Conservation (phyloP, 2,329 filamentous ascomycete genomes). For the Aureobasidium sp. region DNA sequence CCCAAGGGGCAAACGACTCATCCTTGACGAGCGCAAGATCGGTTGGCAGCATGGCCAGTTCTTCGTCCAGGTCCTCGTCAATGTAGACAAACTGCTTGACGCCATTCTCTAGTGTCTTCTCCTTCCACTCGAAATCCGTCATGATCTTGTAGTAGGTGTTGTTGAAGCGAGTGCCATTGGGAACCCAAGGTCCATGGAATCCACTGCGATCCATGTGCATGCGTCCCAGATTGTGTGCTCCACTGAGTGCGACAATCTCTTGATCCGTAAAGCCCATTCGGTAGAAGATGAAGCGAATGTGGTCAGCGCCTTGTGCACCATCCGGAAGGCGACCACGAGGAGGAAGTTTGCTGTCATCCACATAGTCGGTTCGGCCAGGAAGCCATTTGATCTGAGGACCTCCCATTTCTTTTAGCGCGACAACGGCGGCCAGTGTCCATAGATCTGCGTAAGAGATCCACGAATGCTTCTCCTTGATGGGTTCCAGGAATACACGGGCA, state of each 20-base stretch:
- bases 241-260: conserved; percentile 50
- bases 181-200: conserved; percentile 39
- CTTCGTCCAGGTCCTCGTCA: conserved; percentile 48
- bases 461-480: conserved; percentile 49
- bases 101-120: conserved; percentile 45
- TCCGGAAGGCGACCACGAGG: conserved; percentile 51
- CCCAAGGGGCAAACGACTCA: conserved; percentile 46
- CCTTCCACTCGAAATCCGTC: conserved; percentile 45
- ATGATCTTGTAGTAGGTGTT: conserved; percentile 52
- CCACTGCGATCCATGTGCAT: conserved; percentile 49
- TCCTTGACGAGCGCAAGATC: conserved; percentile 53
- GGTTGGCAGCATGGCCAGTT: conserved; percentile 60
- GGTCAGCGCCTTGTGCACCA: conserved; percentile 45
- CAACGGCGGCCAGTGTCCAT: conserved; percentile 54
- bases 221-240: conserved; percentile 50
- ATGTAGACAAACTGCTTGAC: conserved; percentile 51
- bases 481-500: conserved; percentile 56
- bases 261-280: conserved; percentile 54
- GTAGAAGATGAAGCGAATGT: conserved; percentile 49
- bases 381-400: conserved; percentile 51
- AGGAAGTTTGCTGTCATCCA: conserved; percentile 52
- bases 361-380: conserved; percentile 52
- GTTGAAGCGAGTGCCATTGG: conserved; percentile 36
- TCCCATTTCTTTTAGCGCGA: conserved; percentile 53
- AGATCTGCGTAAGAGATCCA: conserved; percentile 61